phyloP scores from a whole-genome alignment of 257 asterid genomes.

The Mentha longifolia region DNA sequence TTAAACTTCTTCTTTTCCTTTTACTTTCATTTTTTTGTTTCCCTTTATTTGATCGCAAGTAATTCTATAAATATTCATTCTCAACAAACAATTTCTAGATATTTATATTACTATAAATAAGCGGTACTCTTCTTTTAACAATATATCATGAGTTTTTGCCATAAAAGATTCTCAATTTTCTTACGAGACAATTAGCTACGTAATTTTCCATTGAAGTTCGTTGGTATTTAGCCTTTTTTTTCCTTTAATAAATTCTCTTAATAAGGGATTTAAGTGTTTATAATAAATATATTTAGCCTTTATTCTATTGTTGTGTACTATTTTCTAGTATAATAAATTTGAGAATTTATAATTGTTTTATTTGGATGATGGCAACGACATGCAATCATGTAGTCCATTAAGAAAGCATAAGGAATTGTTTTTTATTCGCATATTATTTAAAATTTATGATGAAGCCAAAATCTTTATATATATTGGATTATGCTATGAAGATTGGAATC shows the following conservation, averaged over 20 bases:
- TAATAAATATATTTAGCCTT: not conserved
- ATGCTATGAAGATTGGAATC: conserved; percentile 31
- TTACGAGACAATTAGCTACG: too few species aligned
- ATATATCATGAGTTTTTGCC: too few species aligned
- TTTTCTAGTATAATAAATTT: not conserved
- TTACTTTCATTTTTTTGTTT: not conserved
- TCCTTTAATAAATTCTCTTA: too few species aligned
- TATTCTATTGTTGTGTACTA: not conserved
- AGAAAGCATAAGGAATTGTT: conserved; percentile 2
- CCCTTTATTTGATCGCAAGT: too few species aligned
- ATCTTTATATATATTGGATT: conserved; percentile 17
- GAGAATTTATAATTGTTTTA: conserved; percentile 20
- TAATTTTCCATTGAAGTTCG: too few species aligned
- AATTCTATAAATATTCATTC: too few species aligned
- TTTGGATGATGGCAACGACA: conserved; percentile 27
- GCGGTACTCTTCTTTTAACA: too few species aligned
- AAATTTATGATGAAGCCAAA: conserved; percentile 28
- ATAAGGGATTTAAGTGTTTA: too few species aligned
- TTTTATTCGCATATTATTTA: conserved; percentile 1
- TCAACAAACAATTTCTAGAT: too few species aligned
- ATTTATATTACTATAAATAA: too few species aligned
- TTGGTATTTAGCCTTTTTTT: too few species aligned
- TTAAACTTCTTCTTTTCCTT: not conserved
- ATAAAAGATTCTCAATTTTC: too few species aligned
- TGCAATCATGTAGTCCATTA: conserved; percentile 34